Conservation (phyloP, 192 early-diverging fungal genomes). For the Backusella liffmaniae region DNA sequence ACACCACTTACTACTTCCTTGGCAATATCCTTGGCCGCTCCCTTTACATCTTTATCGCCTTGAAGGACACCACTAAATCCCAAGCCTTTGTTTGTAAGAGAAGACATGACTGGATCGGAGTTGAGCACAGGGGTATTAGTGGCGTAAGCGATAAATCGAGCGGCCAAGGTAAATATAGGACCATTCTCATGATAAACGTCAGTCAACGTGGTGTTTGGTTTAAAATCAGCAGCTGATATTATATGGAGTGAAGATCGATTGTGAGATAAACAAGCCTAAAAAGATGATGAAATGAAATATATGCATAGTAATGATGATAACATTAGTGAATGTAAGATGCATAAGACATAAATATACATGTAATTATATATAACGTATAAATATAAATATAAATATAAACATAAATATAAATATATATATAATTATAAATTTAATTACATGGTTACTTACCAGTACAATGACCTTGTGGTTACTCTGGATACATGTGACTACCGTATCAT, state of each 20-base stretch:
- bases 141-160: slow-evolving; percentile 69
- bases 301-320: background rate
- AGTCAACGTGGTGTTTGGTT: slow-evolving; percentile 37
- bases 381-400: too few relatives aligned
- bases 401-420: background rate
- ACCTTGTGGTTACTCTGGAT: slow-evolving; percentile 58
- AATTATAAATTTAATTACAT: slow-evolving; percentile 3
- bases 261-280: slow-evolving; percentile 13
- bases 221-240: slow-evolving; percentile 48
- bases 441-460: slow-evolving; percentile 58
- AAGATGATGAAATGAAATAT: background rate
- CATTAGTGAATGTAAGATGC: background rate
- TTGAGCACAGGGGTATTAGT: slow-evolving; percentile 48
- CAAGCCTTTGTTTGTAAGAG: slow-evolving; percentile 9
- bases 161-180: slow-evolving; percentile 58
- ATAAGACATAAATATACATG: background rate
- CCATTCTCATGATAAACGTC: slow-evolving; percentile 48
- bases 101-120: slow-evolving; percentile 13
- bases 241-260: slow-evolving; percentile 43
- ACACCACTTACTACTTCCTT: slow-evolving; percentile 79
- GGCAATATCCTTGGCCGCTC: slow-evolving; percentile 69
- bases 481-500: slow-evolving; percentile 39
- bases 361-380: background rate
- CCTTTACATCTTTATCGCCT: slow-evolving; percentile 46
- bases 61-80: slow-evolving; percentile 23